These are phyloP conservation scores for Pyrenochaeta sp. DNA, from an alignment of 2,329 filamentous ascomycete genomes.

Conservation along the genomic window DNA sequence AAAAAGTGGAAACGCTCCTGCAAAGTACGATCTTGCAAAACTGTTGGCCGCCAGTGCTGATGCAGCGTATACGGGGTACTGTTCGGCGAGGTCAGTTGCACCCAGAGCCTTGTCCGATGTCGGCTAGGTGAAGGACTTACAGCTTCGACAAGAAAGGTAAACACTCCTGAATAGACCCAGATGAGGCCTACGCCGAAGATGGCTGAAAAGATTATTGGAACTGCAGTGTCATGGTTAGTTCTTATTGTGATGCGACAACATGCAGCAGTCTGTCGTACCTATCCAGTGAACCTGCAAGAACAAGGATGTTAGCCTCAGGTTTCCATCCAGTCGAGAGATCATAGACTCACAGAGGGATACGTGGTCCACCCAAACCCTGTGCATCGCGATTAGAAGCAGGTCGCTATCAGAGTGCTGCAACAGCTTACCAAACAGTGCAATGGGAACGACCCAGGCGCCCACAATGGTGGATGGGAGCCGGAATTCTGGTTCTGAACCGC, in stretches of 20 bases:
- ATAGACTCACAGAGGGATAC: conserved; percentile 75
- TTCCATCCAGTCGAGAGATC: conserved; percentile 58
- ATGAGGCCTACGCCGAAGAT: conserved; percentile 62
- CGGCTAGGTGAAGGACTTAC: conserved; percentile 47
- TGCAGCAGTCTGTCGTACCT: conserved; percentile 47
- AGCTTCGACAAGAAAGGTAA: conserved; percentile 81
- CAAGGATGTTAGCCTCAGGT: conserved; percentile 37
- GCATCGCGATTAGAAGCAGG: conserved; percentile 37
- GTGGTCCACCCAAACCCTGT: conserved; percentile 82
- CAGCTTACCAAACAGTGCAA: conserved; percentile 77
- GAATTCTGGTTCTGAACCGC: conserved; percentile 82
- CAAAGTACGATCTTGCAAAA: conserved; percentile 58
- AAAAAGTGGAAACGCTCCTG: conserved; percentile 55
- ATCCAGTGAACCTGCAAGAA: conserved; percentile 58
- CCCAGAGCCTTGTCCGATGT: conserved; percentile 29
- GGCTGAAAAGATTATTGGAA: conserved; percentile 58
- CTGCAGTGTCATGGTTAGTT: conserved; percentile 48
- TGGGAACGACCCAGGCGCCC: conserved; percentile 79
- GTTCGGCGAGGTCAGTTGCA: conserved; percentile 33
- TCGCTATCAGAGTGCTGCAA: conserved; percentile 30
- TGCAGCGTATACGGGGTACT: conserved; percentile 60
- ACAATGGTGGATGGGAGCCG: conserved; percentile 72
- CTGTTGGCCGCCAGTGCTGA: conserved; percentile 59
- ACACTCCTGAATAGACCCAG: conserved; percentile 82
- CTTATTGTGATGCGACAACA: conserved; percentile 33